Base-by-base conservation (phyloP, 139 green algal genomes). In the Chlamydomonas applanata region DNA sequence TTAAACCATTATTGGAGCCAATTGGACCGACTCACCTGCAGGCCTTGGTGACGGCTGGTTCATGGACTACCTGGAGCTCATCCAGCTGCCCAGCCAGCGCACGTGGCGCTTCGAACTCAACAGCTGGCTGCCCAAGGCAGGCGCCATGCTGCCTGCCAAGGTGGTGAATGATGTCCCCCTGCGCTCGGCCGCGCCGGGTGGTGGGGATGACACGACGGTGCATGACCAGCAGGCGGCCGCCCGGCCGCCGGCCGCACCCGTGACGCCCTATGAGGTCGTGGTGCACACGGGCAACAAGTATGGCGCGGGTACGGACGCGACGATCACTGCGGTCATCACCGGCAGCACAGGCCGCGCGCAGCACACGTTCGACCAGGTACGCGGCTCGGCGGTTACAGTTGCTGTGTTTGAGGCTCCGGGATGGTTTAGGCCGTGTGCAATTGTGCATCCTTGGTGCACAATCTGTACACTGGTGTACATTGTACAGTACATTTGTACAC, bases 251-350 rank as follows among this genome's bases (percentile, higher is more conserved):
- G 62, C 29, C 29, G 35, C 34, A 32, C 62, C 62, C 4, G 34
- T 54, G 16, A 36, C 30, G 11, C 71, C 68, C 24, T 86, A 86
- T 53, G 61, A 80, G 7, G 67, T 72, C 4, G 65, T 72, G 7
- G 71, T 86, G 17, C 40, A 45, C 4, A 89, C 85, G 1, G 78
- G 75, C 4, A 52, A 82, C 74, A 81, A 87, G 71, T 75, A 66
- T 5, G 85, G 85, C 3, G 79, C 85, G 4, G 85, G 85, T 1
- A 89, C 85, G 32, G 85, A 89, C 45, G 79, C 81, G 5, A 59
- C 67, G 11, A 62, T 86, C 1, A 61, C 40, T 11, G 4, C 4
- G 2, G 13, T 45, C n/a, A 17, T 73, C 44, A 60, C 27, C 1
- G 77, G 77, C 54, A 75, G 54, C 33, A n/a, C 24, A 1, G 71